Conservation (phyloP, 2,329 filamentous ascomycete species). For the Neophaeococcomyces mojaviensis region DNA sequence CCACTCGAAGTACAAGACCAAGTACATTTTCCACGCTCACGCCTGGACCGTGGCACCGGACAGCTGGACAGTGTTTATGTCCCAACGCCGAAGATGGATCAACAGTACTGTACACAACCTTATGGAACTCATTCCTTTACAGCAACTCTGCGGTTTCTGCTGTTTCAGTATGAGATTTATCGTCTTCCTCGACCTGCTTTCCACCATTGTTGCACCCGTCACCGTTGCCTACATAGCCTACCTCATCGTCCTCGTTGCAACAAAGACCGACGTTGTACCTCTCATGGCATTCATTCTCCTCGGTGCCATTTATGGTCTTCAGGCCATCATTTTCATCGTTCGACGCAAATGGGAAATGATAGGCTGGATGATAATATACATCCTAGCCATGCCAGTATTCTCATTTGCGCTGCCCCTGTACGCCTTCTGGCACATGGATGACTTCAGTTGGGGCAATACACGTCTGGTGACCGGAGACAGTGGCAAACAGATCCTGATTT, state of each 20-base stretch:
- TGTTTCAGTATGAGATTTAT: constrained; percentile 99
- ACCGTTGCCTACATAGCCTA: constrained; percentile 85
- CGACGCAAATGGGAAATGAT: constrained; percentile 99
- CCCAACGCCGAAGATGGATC: constrained; percentile 98
- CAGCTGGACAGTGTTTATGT: constrained; percentile 88
- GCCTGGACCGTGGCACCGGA: constrained; percentile 97
- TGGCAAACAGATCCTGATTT: constrained; percentile 84
- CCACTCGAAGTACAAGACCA: constrained; percentile 94
- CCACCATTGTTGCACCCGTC: constrained; percentile 85
- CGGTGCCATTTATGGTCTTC: constrained; percentile 92
- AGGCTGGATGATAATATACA: constrained; percentile 97
- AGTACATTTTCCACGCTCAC: constrained; percentile 86
- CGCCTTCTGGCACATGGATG: constrained; percentile 99
- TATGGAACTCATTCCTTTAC: constrained; percentile 85
- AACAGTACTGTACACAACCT: constrained; percentile 98
- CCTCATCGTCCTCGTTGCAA: constrained; percentile 66
- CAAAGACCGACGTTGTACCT: constrained; percentile 60
- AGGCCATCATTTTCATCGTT: constrained; percentile 93
- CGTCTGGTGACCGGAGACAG: constrained; percentile 92
- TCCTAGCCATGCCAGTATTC: constrained; percentile 85
- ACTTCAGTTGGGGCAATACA: constrained; percentile 99
- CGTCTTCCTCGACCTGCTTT: constrained; percentile 87
- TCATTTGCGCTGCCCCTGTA: constrained; percentile 84
- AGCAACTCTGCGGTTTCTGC: constrained; percentile 97
- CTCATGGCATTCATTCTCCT: constrained; percentile 83